These are phyloP conservation scores for Pleurotus tuber-regium DNA, from an alignment of 768 basidiomycete species.

Conservation along the genomic window DNA sequence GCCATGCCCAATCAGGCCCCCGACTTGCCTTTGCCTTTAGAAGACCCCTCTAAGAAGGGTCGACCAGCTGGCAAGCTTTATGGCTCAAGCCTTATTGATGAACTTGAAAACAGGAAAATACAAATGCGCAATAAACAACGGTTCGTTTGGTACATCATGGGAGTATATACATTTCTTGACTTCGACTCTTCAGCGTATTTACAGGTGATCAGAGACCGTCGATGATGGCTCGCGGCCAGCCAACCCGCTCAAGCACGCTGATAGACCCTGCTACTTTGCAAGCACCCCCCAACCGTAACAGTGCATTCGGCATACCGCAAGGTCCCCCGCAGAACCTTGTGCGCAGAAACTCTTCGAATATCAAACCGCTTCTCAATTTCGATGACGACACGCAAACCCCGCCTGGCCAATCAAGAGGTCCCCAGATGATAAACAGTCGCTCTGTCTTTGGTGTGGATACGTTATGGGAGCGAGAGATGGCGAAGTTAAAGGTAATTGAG, in stretches of 20 bases:
- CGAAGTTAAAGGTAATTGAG: slow-evolving; percentile 76
- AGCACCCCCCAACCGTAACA: slow-evolving; percentile 42
- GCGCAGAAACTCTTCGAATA: slow-evolving; percentile 48
- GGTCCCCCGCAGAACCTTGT: slow-evolving; percentile 32
- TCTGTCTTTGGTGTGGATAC: slow-evolving; percentile 95
- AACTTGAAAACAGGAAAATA: slow-evolving; percentile 79
- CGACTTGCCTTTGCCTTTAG: slow-evolving; percentile 27
- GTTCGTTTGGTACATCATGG: slow-evolving; percentile 37
- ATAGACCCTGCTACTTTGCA: slow-evolving; percentile 69
- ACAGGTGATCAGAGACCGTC: slow-evolving; percentile 85
- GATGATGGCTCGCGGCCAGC: slow-evolving; percentile 80
- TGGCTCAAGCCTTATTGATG: slow-evolving; percentile 88
- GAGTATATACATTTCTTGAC: slow-evolving; percentile 1
- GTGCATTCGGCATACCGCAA: slow-evolving; percentile 37
- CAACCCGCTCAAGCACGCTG: slow-evolving; percentile 59
- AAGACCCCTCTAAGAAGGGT: slow-evolving; percentile 32
- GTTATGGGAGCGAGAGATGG: slow-evolving; percentile 89
- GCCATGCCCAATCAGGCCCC: slow-evolving; percentile 38
- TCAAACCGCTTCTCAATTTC: slow-evolving; percentile 68
- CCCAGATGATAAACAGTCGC: slow-evolving; percentile 37
- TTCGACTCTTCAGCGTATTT: slow-evolving; percentile 59
- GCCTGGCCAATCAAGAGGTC: slow-evolving; percentile 14
- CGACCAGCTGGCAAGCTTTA: slow-evolving; percentile 82
- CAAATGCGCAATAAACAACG: slow-evolving; percentile 81
- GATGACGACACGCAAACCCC: slow-evolving; percentile 45